Evolutionary conservation across 495 filamentous ascomycete species (phyloP).

Genomic region (Rostrohypoxylon terebratum): DNA sequence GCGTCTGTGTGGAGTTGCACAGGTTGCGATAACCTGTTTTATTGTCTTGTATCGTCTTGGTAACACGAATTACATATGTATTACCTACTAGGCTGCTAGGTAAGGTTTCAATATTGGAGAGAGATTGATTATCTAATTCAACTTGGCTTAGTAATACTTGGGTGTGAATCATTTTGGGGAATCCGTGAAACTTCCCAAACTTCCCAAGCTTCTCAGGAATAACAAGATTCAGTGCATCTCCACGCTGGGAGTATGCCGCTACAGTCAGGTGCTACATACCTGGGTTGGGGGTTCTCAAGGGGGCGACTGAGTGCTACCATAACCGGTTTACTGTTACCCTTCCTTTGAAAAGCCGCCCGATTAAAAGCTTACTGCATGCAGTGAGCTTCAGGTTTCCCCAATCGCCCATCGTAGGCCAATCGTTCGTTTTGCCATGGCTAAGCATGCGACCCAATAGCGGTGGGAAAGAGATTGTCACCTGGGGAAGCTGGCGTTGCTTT

Average conservation of each 20-base stretch:
- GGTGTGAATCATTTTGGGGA: background rate
- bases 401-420: conserved; percentile 9
- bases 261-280: background rate
- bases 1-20: background rate
- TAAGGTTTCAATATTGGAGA: too few species aligned
- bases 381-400: conserved; percentile 17
- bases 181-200: background rate
- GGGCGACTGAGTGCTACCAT: background rate
- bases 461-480: background rate
- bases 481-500: conserved; percentile 4
- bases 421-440: conserved; percentile 6
- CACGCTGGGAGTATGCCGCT: background rate
- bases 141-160: background rate
- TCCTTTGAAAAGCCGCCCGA: background rate
- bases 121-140: background rate
- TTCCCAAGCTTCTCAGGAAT: background rate
- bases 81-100: background rate
- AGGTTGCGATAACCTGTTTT: conserved; percentile 8
- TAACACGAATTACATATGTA: background rate
- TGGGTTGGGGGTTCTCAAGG: background rate
- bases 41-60: background rate
- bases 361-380: conserved; percentile 11
- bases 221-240: background rate
- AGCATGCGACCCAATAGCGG: conserved; percentile 1
- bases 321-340: background rate